A percentile compares a stretch with the other conserved stretches of the same genome.
Evolutionary conservation across 495 filamentous ascomycete species (phyloP).

Genomic region (Aspergillus hancockii): DNA sequence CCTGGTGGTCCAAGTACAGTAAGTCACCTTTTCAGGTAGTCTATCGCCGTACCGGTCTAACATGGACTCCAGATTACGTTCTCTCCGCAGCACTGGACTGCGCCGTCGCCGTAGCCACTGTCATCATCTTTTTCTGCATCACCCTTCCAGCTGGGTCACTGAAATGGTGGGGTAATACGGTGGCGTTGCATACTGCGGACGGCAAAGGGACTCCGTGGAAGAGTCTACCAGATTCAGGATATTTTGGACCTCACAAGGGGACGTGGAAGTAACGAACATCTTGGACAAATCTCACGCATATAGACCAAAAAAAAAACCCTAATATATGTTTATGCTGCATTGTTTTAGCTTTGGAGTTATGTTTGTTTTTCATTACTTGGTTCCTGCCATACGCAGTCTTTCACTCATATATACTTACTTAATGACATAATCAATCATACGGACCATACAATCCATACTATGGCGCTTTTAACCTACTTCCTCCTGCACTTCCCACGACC

Average conservation of each 20-base stretch:
- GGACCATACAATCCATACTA: too few relatives aligned
- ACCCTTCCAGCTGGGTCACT: slow-evolving; percentile 62
- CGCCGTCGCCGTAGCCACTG: slow-evolving; percentile 61
- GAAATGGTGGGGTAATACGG: slow-evolving; percentile 69
- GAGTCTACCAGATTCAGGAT: slow-evolving; percentile 42
- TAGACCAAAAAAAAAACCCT: too few relatives aligned
- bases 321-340: neutral
- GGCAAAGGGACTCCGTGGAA: slow-evolving; percentile 45
- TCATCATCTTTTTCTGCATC: slow-evolving; percentile 69
- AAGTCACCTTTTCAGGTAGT: slow-evolving; percentile 35
- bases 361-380: too few relatives aligned
- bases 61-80: slow-evolving; percentile 54
- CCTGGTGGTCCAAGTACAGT: slow-evolving; percentile 66
- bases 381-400: too few relatives aligned
- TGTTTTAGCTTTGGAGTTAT: too few relatives aligned
- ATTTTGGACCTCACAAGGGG: slow-evolving; percentile 62
- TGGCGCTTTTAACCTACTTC: too few relatives aligned
- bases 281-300: neutral
- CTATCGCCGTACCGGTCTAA: slow-evolving; percentile 48
- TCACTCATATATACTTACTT: too few relatives aligned
- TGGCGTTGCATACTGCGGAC: slow-evolving; percentile 48
- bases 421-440: too few relatives aligned
- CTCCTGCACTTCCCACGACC: too few relatives aligned
- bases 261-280: slow-evolving; percentile 33
- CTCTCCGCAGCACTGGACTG: slow-evolving; percentile 62